Evolutionary conservation across 441 rosid species (phyloP).

Genomic region (Melastoma candidum): DNA sequence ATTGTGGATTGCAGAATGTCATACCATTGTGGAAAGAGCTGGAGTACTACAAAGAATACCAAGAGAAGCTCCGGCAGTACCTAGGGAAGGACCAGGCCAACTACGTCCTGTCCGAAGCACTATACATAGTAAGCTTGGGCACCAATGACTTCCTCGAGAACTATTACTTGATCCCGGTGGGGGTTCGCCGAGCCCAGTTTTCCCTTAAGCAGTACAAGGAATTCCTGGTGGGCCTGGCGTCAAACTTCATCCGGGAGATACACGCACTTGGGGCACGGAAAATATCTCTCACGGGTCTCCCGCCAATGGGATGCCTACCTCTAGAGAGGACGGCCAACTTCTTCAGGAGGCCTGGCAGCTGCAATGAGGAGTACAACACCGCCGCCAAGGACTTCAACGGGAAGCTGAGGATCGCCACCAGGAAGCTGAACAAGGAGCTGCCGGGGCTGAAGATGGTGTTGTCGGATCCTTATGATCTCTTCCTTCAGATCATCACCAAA

Average conservation of each 20-base stretch:
- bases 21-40: slow-evolving; percentile 54
- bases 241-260: slow-evolving; percentile 32
- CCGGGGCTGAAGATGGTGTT: too few species aligned
- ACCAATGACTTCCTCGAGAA: slow-evolving; percentile 65
- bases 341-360: slow-evolving; percentile 19
- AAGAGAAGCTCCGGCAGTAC: slow-evolving; percentile 26
- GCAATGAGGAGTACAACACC: slow-evolving; percentile 31
- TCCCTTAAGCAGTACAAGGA: slow-evolving; percentile 35
- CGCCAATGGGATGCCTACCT: slow-evolving; percentile 22
- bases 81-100: slow-evolving; percentile 41
- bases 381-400: slow-evolving; percentile 45
- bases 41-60: slow-evolving; percentile 46
- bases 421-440: slow-evolving; percentile 34
- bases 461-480: too few species aligned
- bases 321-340: slow-evolving; percentile 30
- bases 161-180: slow-evolving; percentile 30
- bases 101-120: slow-evolving; percentile 29
- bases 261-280: slow-evolving; percentile 50
- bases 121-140: slow-evolving; percentile 52
- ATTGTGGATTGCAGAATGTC: slow-evolving; percentile 33
- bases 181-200: slow-evolving; percentile 27
- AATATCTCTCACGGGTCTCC: slow-evolving; percentile 40
- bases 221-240: slow-evolving; percentile 40
- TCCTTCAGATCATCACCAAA: too few species aligned
- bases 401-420: slow-evolving; percentile 23